These are phyloP conservation scores for Torulaspora maleeae DNA, from an alignment of 805 yeast species.

Conservation along the genomic window DNA sequence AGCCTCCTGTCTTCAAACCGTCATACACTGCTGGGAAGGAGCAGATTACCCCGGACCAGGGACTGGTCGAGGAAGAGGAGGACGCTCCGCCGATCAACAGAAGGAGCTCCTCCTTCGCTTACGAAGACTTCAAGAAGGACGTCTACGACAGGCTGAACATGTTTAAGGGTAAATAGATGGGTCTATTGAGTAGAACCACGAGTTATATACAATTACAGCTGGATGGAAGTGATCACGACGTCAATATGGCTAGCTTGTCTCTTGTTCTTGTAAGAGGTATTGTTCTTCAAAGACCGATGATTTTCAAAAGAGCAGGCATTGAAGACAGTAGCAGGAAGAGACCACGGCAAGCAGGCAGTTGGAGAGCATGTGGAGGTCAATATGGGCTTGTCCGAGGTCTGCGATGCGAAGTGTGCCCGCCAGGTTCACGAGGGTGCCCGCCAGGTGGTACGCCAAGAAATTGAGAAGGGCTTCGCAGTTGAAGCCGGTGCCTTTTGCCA, in stretches of 20 bases:
- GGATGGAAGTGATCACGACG: not conserved
- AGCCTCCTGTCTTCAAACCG: slow-evolving; percentile 6
- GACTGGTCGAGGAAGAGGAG: not conserved
- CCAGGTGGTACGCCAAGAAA: slow-evolving; percentile 1
- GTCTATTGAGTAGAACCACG: not conserved
- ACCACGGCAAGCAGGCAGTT: not conserved
- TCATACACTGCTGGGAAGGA: slow-evolving; percentile 4
- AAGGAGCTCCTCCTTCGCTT: slow-evolving; percentile 28
- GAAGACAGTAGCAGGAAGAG: not conserved
- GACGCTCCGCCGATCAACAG: slow-evolving; percentile 11
- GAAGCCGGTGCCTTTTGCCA: slow-evolving; percentile 27
- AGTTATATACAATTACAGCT: slow-evolving; percentile 6
- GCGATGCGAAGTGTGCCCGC: not conserved
- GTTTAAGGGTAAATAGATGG: slow-evolving; percentile 17
- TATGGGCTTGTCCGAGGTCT: not conserved
- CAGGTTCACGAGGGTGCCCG: not conserved
- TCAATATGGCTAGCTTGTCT: not conserved
- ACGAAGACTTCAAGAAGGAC: slow-evolving; percentile 34
- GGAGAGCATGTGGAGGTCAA: slow-evolving; percentile 2
- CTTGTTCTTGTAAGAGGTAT: not conserved
- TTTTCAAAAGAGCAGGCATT: not conserved
- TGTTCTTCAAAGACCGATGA: not conserved
- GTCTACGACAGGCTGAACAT: slow-evolving; percentile 28
- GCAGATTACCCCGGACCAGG: not conserved
- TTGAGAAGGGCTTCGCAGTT: not conserved